These are phyloP conservation scores for Fraxinus xanthoxyloides DNA, from an alignment of 305 asterid species.

Conservation along the genomic window DNA sequence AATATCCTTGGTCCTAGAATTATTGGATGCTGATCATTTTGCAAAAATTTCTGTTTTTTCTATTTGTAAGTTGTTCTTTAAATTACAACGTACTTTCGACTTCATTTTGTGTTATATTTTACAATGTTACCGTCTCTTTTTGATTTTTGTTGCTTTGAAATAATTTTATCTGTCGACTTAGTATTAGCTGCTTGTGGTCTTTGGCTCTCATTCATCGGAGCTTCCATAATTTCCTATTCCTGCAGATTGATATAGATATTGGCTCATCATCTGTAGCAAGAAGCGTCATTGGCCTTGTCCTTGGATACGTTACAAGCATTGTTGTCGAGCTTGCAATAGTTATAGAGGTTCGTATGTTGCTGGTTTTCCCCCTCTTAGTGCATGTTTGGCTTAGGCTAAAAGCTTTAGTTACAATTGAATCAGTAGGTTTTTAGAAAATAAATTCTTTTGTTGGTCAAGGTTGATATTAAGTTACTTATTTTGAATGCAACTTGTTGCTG, in stretches of 20 bases:
- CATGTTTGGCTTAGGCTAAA: background rate
- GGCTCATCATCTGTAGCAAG: conserved; percentile 99
- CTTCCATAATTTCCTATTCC: conserved; percentile 11
- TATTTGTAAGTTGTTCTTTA: conserved; percentile 4
- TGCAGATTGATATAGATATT: conserved; percentile 97
- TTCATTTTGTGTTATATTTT: background rate
- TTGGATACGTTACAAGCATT: conserved; percentile 90
- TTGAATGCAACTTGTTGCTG: background rate
- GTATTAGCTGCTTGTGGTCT: conserved; percentile 1
- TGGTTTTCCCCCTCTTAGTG: conserved; percentile 15
- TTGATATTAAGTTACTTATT: background rate
- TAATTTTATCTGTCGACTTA: conserved; percentile 5
- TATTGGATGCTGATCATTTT: conserved; percentile 7
- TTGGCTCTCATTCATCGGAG: conserved; percentile 4
- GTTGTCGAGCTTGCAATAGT: conserved; percentile 96
- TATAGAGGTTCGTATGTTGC: conserved; percentile 62
- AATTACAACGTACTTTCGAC: background rate
- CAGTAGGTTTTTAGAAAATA: background rate
- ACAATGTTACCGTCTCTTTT: background rate
- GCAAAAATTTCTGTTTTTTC: background rate
- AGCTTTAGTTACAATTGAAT: background rate
- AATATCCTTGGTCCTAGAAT: background rate
- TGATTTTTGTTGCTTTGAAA: conserved; percentile 6
- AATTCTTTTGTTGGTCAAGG: background rate
- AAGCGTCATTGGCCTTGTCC: conserved; percentile 89